Conservation (phyloP, 2,329 filamentous ascomycete species). For the Fusarium newnesense region DNA sequence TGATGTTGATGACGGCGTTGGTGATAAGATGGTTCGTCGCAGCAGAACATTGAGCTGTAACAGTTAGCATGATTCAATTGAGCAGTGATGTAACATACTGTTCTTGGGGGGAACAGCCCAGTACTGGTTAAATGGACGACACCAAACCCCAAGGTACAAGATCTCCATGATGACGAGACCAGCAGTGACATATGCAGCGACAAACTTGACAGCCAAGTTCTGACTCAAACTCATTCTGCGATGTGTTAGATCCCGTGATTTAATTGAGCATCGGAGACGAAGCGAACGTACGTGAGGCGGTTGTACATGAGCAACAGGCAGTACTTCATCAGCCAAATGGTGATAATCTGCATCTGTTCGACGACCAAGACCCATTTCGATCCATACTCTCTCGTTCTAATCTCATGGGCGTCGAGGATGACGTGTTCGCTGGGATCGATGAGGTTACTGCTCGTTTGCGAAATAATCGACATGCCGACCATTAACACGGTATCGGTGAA, state of each 20-base stretch:
- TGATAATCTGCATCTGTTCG: conserved; percentile 70
- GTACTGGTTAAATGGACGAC: conserved; percentile 65
- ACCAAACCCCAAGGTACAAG: conserved; percentile 62
- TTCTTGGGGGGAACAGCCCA: conserved; percentile 66
- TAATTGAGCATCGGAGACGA: too few relatives aligned
- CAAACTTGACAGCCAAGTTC: conserved; percentile 59
- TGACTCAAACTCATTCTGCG: conserved; percentile 57
- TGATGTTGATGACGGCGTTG: conserved; percentile 68
- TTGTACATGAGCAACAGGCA: conserved; percentile 68
- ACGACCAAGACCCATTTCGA: conserved; percentile 72
- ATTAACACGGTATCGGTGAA: conserved; percentile 64
- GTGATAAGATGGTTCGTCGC: conserved; percentile 67
- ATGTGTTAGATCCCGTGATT: conserved; percentile 13
- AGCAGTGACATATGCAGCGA: conserved; percentile 58
- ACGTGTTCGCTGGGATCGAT: conserved; percentile 60
- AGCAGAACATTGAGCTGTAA: conserved; percentile 66
- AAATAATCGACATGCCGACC: conserved; percentile 64
- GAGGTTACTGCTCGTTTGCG: conserved; percentile 67
- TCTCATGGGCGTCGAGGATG: conserved; percentile 57
- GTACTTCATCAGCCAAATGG: conserved; percentile 66
- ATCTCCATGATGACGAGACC: conserved; percentile 64
- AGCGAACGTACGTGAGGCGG: conserved; percentile 59
- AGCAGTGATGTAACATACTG: conserved; percentile 46
- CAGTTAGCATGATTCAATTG: conserved; percentile 13
- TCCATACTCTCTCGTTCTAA: conserved; percentile 57